Evolutionary conservation across 352 stramenopile genomes (phyloP), one percentile per base, ranked within the genome.

Genomic region (Chrysophaeum taylorii): DNA sequence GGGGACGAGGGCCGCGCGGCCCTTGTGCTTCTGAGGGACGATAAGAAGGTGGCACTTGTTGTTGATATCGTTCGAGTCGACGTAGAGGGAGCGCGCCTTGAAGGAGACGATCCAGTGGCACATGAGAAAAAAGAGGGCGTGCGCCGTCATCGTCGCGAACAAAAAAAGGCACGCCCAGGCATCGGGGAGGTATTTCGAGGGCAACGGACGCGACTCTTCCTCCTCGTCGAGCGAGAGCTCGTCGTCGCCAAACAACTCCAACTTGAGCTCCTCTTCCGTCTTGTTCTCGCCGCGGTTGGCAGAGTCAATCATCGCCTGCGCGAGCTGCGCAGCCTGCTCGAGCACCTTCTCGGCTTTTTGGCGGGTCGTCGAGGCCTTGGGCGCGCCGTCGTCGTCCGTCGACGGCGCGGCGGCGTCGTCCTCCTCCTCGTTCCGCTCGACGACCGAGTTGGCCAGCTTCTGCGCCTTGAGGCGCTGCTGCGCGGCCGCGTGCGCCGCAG

Each of bases 101-200:
- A 80, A 79, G 27, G 27, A 23, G 33, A 81, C 76, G 43, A 69
- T 69, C 74, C 76, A 80, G 68, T 74, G 70, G 33, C 48, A 63
- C 54, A 71, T 60, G 35, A 68, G 36, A 27, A 27, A 71, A 78
- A 94, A 86, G 53, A 95, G 83, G 1, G 87, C 79, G 73, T 95
- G 88, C 70, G 86, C 79, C 38, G 89, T 82, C 43, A 89, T 76
- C 4, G 88, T 89, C 36, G 72, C 78, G 35, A 92, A 72, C 64
- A 94, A 75, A 64, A 84, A 92, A n/a, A 96, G 78, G 64, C 94
- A 71, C 4, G 89, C 87, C 69, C 91, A 85, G 66, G 94, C 94
- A 15, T 77, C 87, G 25, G 89, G 89, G 60, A 96, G 73, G 73
- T 92, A 95, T 60, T 87, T 87, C 72, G 92, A 94, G 0, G 89